Evolutionary conservation across 148 eudicot species (phyloP).

Genomic region (Rhododendron molle): DNA sequence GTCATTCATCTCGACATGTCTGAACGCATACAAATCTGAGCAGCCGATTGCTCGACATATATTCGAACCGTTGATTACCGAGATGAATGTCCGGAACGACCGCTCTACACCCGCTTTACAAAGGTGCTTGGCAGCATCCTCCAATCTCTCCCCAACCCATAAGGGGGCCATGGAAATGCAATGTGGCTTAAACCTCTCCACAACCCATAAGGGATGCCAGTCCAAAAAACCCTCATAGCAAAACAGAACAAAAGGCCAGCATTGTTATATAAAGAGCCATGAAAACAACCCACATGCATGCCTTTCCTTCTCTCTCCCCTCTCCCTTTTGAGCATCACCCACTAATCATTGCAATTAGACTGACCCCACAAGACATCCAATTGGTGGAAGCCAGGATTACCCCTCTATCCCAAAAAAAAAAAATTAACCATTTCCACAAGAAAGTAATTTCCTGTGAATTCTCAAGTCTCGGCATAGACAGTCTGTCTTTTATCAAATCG

Average conservation of each 20-base stretch:
- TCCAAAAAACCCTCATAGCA: constrained; percentile 1
- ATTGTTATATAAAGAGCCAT: constrained; percentile 23
- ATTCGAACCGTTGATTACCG: no score
- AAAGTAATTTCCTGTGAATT: no score
- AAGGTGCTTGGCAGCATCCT: no score
- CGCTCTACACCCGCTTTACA: no score
- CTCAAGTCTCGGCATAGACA: not conserved
- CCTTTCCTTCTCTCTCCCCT: not conserved
- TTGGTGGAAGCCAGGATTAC: not conserved
- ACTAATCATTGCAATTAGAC: constrained; percentile 19
- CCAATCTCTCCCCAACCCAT: no score
- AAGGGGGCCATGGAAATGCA: not conserved
- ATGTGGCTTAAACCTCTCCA: constrained; percentile 37
- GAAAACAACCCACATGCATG: constrained; percentile 24
- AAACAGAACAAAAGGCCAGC: constrained; percentile 17
- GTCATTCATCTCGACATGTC: no score
- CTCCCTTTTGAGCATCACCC: constrained; percentile 2
- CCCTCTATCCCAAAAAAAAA: not conserved
- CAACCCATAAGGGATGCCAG: constrained; percentile 9
- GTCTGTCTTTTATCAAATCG: no score
- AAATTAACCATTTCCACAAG: not conserved
- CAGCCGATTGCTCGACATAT: no score
- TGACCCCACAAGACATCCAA: not conserved
- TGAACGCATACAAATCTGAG: no score
- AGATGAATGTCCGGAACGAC: no score